These are phyloP conservation scores for Collybia sordida DNA, from an alignment of 768 basidiomycete genomes.

Conservation along the genomic window DNA sequence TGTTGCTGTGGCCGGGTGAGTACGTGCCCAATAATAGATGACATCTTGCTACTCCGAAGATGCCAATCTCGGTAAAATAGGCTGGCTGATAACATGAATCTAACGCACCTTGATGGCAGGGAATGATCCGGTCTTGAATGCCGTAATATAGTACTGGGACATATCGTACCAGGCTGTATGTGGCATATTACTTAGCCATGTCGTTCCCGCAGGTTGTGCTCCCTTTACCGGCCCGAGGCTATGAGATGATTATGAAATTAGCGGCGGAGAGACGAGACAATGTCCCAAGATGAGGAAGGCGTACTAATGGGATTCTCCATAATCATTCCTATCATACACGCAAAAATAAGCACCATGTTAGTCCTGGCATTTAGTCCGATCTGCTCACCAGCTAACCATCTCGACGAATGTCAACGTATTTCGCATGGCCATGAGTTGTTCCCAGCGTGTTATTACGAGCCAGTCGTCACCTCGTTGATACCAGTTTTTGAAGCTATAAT, in stretches of 20 bases:
- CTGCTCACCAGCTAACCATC: constrained; percentile 62
- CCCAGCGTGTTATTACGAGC: constrained; percentile 70
- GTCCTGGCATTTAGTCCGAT: background rate
- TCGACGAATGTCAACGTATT: constrained; percentile 56
- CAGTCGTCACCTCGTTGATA: constrained; percentile 67
- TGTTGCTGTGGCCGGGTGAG: constrained; percentile 54
- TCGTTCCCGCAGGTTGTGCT: constrained; percentile 41
- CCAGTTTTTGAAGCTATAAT: constrained; percentile 62
- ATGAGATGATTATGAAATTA: background rate
- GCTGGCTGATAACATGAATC: constrained; percentile 20
- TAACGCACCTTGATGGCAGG: constrained; percentile 53
- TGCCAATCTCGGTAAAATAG: background rate
- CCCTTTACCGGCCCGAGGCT: constrained; percentile 62
- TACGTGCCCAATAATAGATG: constrained; percentile 61
- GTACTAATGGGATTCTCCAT: constrained; percentile 73
- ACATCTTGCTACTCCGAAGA: constrained; percentile 34
- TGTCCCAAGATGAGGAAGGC: constrained; percentile 6
- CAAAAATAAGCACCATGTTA: background rate
- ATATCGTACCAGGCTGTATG: constrained; percentile 61
- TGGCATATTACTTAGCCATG: constrained; percentile 41
- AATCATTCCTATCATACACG: constrained; percentile 56
- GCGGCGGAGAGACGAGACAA: background rate
- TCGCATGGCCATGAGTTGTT: constrained; percentile 61
- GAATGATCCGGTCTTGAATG: constrained; percentile 66
- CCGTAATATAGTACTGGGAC: constrained; percentile 62